phyloP scores from a whole-genome alignment of 768 basidiomycete genomes.

The Rhodotorula paludigena region DNA sequence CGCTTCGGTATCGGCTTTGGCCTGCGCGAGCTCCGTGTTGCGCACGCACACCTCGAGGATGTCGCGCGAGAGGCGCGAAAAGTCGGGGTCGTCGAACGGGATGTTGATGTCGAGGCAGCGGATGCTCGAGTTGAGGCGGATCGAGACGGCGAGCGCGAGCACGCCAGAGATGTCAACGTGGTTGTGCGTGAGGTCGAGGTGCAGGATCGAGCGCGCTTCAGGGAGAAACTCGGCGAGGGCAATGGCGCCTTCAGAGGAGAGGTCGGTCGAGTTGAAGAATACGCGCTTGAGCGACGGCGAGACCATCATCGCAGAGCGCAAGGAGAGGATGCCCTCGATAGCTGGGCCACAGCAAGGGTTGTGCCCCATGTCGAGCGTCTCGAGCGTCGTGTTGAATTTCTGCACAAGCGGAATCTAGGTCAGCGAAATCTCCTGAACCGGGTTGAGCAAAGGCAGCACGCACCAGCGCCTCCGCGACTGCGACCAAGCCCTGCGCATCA shows the following conservation, averaged over 20 bases:
- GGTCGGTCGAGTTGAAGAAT: slow-evolving; percentile 76
- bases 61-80: slow-evolving; percentile 68
- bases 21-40: slow-evolving; percentile 76
- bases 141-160: slow-evolving; percentile 79
- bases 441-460: background rate
- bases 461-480: slow-evolving; percentile 83
- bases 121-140: slow-evolving; percentile 75
- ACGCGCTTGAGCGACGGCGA: slow-evolving; percentile 85
- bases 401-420: slow-evolving; percentile 44
- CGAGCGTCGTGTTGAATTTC: slow-evolving; percentile 92
- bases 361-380: slow-evolving; percentile 85
- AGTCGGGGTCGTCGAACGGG: slow-evolving; percentile 53
- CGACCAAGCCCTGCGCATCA: slow-evolving; percentile 70
- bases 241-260: slow-evolving; percentile 81
- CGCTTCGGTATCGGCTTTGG: slow-evolving; percentile 25
- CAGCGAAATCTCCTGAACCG: background rate
- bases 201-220: slow-evolving; percentile 76
- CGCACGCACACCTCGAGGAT: slow-evolving; percentile 79
- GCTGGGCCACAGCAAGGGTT: slow-evolving; percentile 89
- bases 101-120: slow-evolving; percentile 91
- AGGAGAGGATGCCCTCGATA: slow-evolving; percentile 78
- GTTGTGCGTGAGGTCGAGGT: slow-evolving; percentile 61
- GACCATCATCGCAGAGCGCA: slow-evolving; percentile 86
- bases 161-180: slow-evolving; percentile 78
- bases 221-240: slow-evolving; percentile 94